Conservation (phyloP, 2,329 filamentous ascomycete species). For the Colletotrichum sp. region DNA sequence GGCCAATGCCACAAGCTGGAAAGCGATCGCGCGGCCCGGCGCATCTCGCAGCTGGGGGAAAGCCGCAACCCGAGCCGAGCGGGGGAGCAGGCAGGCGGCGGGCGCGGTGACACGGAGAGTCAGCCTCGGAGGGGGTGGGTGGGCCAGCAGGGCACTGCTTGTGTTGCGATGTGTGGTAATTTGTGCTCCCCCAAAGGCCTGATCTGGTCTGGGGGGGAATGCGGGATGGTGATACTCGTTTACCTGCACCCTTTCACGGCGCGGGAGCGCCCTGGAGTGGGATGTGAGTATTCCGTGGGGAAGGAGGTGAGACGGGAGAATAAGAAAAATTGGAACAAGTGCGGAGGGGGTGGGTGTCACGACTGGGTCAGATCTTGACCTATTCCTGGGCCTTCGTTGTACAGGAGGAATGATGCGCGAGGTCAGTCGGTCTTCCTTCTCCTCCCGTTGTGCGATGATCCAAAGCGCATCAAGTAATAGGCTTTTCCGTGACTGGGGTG, state of each 20-base stretch:
- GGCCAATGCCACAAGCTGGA: background rate
- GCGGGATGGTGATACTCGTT: background rate
- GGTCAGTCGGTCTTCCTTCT: conserved; percentile 3
- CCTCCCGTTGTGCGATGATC: background rate
- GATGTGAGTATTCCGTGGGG: background rate
- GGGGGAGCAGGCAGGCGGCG: background rate
- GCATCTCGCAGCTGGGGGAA: conserved; percentile 2
- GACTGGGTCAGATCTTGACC: conserved; percentile 5
- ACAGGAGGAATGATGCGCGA: background rate
- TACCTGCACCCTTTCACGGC: background rate
- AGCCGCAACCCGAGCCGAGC: conserved; percentile 6
- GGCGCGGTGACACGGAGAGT: background rate
- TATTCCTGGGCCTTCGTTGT: background rate
- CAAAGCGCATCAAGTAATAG: background rate
- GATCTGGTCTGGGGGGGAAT: background rate
- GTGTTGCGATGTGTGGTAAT: background rate
- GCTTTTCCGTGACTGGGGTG: background rate
- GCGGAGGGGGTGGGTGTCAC: background rate
- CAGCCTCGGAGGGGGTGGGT: background rate
- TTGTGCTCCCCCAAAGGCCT: background rate
- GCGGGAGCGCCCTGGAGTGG: background rate
- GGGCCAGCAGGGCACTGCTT: background rate
- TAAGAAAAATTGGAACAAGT: background rate
- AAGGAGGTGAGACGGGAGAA: background rate
- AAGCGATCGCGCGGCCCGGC: conserved; percentile 15